Evolutionary conservation across 345 rosid genomes (phyloP).

Genomic region (Eucalyptus sp.): DNA sequence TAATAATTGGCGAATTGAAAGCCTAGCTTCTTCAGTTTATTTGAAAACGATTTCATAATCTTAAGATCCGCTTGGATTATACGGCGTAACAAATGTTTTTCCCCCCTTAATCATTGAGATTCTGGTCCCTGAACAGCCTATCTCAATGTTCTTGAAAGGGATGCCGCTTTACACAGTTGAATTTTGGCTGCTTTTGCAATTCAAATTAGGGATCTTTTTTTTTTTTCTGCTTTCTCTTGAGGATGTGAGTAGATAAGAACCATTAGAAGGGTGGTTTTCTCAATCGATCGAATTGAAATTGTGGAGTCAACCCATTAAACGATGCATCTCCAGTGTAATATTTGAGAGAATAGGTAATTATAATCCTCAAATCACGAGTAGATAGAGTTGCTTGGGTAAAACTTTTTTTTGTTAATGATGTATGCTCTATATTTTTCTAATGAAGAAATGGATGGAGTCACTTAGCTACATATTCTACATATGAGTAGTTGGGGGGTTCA

Average conservation of each 20-base stretch:
- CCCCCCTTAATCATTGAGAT: neutral
- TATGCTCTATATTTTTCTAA: neutral
- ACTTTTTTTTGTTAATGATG: neutral
- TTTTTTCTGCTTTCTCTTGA: neutral
- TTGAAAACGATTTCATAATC: neutral
- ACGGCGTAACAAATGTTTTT: neutral
- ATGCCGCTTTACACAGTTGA: neutral
- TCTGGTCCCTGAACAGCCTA: neutral
- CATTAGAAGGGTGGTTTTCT: neutral
- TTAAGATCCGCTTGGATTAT: neutral
- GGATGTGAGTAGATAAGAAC: neutral
- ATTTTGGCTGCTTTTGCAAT: neutral
- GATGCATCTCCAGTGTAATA: too few species aligned
- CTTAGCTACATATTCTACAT: neutral
- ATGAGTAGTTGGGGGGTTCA: neutral
- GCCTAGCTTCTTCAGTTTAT: neutral
- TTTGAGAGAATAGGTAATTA: neutral
- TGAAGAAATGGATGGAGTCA: neutral
- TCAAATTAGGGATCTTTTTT: neutral
- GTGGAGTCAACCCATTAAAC: neutral
- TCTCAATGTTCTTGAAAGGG: neutral
- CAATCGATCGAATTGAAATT: neutral
- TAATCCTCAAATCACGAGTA: neutral
- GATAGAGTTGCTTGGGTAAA: neutral
- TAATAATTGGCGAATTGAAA: neutral